Base-by-base conservation (phyloP, 306 rosid genomes). In the Ormosia emarginata region DNA sequence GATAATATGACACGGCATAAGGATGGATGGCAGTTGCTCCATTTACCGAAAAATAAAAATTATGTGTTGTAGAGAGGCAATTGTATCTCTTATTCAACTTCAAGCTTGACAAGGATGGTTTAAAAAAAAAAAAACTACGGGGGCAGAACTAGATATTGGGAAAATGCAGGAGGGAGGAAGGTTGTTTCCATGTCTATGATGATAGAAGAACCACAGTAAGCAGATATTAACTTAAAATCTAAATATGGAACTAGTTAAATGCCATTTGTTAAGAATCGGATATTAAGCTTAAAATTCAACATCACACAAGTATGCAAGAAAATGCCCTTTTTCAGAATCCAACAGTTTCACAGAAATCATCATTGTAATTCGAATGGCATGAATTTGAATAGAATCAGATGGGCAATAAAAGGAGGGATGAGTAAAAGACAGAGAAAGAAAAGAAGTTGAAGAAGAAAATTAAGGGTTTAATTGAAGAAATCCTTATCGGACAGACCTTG, bases 401-500 rank as follows among this genome's bases (percentile, higher is more conserved):
- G 24, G 32, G n/a, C 1, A 13, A 14, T 41, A 33, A 14, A 13
- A 4, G 4, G 3, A 49, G 3, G 5, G 9, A 71, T 15, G 4
- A 72, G 30, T 3, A 46, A 2, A 66, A 1, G 24, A 24, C 24
- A 24, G 24, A 55, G 7, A 69, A 65, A 69, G 41, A 58, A 44
- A 13, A 1, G 57, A 82, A 43, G 4, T 59, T 49, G 10, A 78
- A 58, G 24, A 11, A 62, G 40, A 74, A 58, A 50, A 18, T 11
- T 17, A 18, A 61, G 33, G 11, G 24, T 24, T 24, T 24, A 43
- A 24, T 43, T 15, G 50, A 71, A 52, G 1, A 77, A 71, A 71
- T 36, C 82, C 75, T 24, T 24, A 24, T 24, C 24, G 24, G 24
- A 85, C 58, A 50, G 15, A 93, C 99, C 99, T 95, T 8, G 99